Base-by-base conservation (phyloP, 1,139 yeast species). In the Arxiozyma slooffiae region DNA sequence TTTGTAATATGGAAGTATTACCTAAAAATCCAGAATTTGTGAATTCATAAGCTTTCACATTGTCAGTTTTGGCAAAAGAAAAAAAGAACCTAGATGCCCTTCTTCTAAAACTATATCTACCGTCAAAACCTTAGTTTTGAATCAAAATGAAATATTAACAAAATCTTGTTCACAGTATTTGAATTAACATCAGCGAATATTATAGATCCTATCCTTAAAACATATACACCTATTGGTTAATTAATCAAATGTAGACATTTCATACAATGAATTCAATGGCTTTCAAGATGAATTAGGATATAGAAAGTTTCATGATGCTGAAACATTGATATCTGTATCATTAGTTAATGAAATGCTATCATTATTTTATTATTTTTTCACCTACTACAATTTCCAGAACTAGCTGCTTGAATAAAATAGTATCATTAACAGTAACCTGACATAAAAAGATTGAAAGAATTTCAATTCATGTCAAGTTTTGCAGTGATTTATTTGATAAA, bases 21-120 rank as follows among this genome's bases (percentile, higher is more conserved):
- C 62, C 67, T 20, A 51, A 47, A 16, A 66, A 61, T 48, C 63
- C 63, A 20, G 60, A 59, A 7, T 52, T 62, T 1, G 26, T 62
- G 18, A 61, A 62, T 30, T 60, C 57, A 24, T 48, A 67, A 48
- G 57, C 54, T 11, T 61, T 64, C 1, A 54, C 50, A 44, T 48
- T 61, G 11, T 46, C 60, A 38, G 48, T 58, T 41, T 49, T 18
- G 22, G 38, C 39, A 23, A 48, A 41, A n/a, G n/a, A n/a, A n/a
- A 7, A 17, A 23, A 20, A n/a, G n/a, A 7, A 9, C 34, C n/a
- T 4, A 9, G 4, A 41, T 11, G 2, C 14, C 20, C n/a, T 9
- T 17, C 14, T 7, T 21, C 41, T 24, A 11, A 21, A 20, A 8
- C 26, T 24, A 24, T 3, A 14, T 9, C 38, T 26, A 1, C 9